These are phyloP conservation scores for Trichoderma cornu-damae DNA, from an alignment of 2,329 filamentous ascomycete genomes.

Conservation along the genomic window DNA sequence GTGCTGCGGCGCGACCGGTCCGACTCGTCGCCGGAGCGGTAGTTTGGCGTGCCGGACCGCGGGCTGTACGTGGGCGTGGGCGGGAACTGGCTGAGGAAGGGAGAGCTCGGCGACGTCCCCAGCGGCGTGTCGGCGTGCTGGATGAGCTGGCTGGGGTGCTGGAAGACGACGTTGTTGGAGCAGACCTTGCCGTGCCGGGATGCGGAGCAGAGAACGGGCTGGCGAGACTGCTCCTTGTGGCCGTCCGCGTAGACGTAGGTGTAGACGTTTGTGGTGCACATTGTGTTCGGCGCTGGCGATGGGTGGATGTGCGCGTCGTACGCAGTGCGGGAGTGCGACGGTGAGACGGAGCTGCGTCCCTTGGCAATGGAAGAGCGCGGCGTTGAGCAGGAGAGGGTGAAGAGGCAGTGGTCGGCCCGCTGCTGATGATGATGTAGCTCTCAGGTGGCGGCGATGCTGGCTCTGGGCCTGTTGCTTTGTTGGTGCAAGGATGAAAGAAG, in stretches of 20 bases:
- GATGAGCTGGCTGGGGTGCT: slow-evolving; percentile 39
- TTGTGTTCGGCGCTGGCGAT: slow-evolving; percentile 33
- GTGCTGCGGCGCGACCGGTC: slow-evolving; percentile 33
- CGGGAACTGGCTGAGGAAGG: slow-evolving; percentile 34
- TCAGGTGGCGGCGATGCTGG: neutral
- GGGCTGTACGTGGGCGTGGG: slow-evolving; percentile 38
- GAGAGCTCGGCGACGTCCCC: slow-evolving; percentile 30
- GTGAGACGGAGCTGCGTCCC: neutral
- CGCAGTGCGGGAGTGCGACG: neutral
- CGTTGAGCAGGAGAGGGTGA: neutral
- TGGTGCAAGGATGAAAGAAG: slow-evolving; percentile 9
- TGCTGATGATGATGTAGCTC: neutral
- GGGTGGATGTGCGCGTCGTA: slow-evolving; percentile 12
- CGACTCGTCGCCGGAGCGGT: slow-evolving; percentile 37
- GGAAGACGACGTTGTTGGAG: slow-evolving; percentile 36
- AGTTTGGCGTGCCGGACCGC: slow-evolving; percentile 29
- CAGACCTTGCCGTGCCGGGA: slow-evolving; percentile 41
- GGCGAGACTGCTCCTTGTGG: slow-evolving; percentile 31
- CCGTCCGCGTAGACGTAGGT: slow-evolving; percentile 45
- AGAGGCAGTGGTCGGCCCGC: no score
- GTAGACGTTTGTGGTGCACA: slow-evolving; percentile 48
- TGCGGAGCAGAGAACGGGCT: slow-evolving; percentile 36
- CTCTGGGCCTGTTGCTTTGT: slow-evolving; percentile 7
- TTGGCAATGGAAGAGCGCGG: slow-evolving; percentile 2
- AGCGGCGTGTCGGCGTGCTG: slow-evolving; percentile 28